Base-by-base conservation (phyloP, 108 stramenopile species). In the Pseudonitzschia multiseries region DNA sequence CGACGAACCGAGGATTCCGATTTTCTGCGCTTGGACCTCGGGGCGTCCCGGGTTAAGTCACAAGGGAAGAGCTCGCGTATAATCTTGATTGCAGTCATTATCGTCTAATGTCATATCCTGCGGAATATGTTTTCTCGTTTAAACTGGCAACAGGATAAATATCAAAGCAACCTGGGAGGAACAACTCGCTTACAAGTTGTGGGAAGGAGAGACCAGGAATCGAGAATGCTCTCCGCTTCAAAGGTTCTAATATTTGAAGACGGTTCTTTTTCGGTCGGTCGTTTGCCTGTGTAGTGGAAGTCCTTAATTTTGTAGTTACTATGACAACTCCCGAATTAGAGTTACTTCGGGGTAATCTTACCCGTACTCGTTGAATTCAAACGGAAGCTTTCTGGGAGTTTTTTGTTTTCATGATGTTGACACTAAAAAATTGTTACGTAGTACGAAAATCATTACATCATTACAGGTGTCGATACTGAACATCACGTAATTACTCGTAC, bases 11-110 rank as follows among this genome's bases (percentile, higher is more conserved):
- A 56, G 10, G 54, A 56, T 26, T 24, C 2, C 10, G 54, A 33
- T 1, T 41, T 33, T 33, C 61, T 62, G n/a, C 61, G 61, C 36
- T 62, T 62, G 33, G 61, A 15, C 61, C 61, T 62, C 32, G 61
- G 61, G 12, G 61, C 36, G 14, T 62, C 61, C 32, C 61, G 32
- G 6, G 12, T 2, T 8, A 56, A 56, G 24, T 22, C 26, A 36
- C 28, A 62, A 2, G 61, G 61, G 10, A 62, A 29, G 5, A 62
- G 15, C 27, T 29, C 29, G 17, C 29, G 61, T 33, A 62, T 8
- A 14, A 62, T 41, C 61, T 62, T 41, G 26, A 62, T 33, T 40
- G 61, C 61, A 4, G 61, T 62, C 61, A 62, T 62, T 13, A 40
- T 62, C 20, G 4, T 33, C 18, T 4, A 26, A 24, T 10, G 2